Base-by-base conservation (phyloP, 1,139 yeast genomes). In the Blastobotrys illinoisensis region DNA sequence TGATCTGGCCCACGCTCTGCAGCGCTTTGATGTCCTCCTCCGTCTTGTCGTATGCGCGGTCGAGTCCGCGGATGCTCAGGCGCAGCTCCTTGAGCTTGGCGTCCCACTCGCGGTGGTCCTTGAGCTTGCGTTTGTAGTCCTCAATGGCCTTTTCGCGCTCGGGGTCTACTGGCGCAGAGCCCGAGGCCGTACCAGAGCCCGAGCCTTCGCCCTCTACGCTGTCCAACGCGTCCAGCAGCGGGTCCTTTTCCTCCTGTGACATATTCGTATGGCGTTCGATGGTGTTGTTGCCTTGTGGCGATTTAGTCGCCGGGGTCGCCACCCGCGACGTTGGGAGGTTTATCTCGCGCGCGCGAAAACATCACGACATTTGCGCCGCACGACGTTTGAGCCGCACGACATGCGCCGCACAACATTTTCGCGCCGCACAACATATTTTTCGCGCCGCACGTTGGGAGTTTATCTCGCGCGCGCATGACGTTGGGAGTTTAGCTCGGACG, bases 11-110 rank as follows among this genome's bases (percentile, higher is more conserved):
- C 60, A 95, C 96, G 59, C 96, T 86, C 73, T 95, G 99, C 62
- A 95, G 79, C 3, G 99, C 98, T 73, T 90, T 91, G 71, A 93
- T 93, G 67, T 93, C 98, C 69, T 90, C 91, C 71, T 95, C 99
- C 2, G 99, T 91, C 75, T 89, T 90, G 56, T 88, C 95, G 71
- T 84, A 93, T 61, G 86, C 86, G 67, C 82, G 83, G 62, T 90
- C 97, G 62, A 90, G 75, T 63, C 82, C 95, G 71, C 91, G 85
- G 74, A 93, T 88, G 59, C 86, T 82, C 67, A 88, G 75, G 63
- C 99, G 81, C 61, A 91, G 78, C 53, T 86, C 91, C 71, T 90
- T 93, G 66, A 95, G 79, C 67, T 90, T 83, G 47, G 96, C 88
- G 68, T 93, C 98, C 88, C 96, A 90, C 67, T 89, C 89, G 67